These are phyloP conservation scores for Talaromyces sp. DNA, from an alignment of 2,329 filamentous ascomycete species.

Conservation along the genomic window DNA sequence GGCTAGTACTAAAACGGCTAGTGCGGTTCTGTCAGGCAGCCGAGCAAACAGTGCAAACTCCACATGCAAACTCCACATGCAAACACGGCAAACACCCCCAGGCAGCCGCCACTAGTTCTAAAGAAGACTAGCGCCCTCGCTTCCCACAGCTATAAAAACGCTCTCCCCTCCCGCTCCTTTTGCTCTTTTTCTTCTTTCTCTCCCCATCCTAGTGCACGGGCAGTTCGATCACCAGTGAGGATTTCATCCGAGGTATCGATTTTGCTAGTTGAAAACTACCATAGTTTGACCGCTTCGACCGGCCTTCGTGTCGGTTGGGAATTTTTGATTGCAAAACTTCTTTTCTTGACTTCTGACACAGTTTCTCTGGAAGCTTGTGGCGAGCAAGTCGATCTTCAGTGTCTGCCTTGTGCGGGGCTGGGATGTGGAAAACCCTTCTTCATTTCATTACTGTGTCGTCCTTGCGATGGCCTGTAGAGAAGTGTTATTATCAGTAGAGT, in stretches of 20 bases:
- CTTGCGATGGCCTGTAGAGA: conserved; percentile 34
- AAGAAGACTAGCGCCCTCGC: background rate
- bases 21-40: background rate
- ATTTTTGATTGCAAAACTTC: conserved; percentile 61
- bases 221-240: conserved; percentile 81
- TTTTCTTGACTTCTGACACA: conserved; percentile 8
- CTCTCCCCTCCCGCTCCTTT: conserved; percentile 8
- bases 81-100: conserved; percentile 8
- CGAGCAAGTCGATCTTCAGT: conserved; percentile 11
- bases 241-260: conserved; percentile 79
- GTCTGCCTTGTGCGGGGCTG: conserved; percentile 11
- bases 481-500: conserved; percentile 15
- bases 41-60: conserved; percentile 5
- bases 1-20: no score
- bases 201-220: conserved; percentile 51
- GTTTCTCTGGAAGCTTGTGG: background rate
- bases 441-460: conserved; percentile 36
- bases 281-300: conserved; percentile 68
- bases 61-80: background rate
- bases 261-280: conserved; percentile 89
- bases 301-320: conserved; percentile 67
- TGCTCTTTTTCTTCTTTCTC: conserved; percentile 28
- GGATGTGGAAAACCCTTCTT: conserved; percentile 20
- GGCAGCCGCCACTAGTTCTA: background rate
- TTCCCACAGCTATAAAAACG: conserved; percentile 20